These are phyloP conservation scores for Gossypium arboreum DNA, from an alignment of 345 rosid genomes.

Conservation along the genomic window DNA sequence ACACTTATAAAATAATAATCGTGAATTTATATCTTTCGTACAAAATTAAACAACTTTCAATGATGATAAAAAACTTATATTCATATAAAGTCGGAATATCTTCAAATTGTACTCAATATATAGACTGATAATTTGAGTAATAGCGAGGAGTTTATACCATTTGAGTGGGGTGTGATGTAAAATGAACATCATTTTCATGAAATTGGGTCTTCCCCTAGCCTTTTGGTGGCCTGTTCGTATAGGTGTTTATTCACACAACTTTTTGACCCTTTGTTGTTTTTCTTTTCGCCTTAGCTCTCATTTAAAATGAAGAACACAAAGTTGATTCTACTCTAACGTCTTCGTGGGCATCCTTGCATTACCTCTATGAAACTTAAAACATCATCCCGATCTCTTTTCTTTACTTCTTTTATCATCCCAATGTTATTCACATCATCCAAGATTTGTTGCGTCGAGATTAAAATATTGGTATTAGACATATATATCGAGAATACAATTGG, in stretches of 20 bases:
- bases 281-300: not conserved
- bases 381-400: no score
- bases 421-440: no score
- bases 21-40: no score
- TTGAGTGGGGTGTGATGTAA: not conserved
- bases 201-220: not conserved
- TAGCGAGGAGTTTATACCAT: no score
- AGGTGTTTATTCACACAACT: not conserved
- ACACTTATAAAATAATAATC: no score
- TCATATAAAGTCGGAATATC: not conserved
- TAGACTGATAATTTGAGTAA: not conserved
- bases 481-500: no score
- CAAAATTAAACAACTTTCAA: no score
- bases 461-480: no score
- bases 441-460: no score
- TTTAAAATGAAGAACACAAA: not conserved
- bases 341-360: not conserved
- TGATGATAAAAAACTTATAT: no score
- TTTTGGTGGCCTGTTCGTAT: not conserved
- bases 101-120: not conserved
- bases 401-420: no score
- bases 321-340: not conserved
- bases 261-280: not conserved
- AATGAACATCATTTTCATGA: not conserved
- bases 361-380: not conserved